A percentile compares a stretch with the other conserved stretches of the same genome.
These are phyloP conservation scores for Lathyrus tuberosus DNA, from an alignment of 306 rosid genomes.

Conservation along the genomic window DNA sequence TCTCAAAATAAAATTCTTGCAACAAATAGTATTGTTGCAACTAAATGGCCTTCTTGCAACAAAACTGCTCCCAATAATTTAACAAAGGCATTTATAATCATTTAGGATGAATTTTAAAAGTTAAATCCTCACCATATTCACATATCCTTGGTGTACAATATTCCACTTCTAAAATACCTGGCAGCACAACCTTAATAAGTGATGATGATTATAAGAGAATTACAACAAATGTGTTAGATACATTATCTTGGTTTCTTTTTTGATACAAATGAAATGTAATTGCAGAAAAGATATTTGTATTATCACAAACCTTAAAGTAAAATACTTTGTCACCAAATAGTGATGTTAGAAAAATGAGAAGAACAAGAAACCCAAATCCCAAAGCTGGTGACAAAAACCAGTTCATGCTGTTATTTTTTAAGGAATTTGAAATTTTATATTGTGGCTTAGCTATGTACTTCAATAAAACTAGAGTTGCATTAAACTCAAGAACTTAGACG, in stretches of 20 bases:
- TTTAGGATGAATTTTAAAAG: too few species aligned
- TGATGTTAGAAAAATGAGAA: constrained; percentile 62
- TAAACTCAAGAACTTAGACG: constrained; percentile 65
- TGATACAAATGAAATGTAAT: not conserved
- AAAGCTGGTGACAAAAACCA: constrained; percentile 62
- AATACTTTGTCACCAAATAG: constrained; percentile 47
- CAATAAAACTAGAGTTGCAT: constrained; percentile 55
- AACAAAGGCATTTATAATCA: too few species aligned
- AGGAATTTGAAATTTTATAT: constrained; percentile 50
- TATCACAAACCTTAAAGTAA: constrained; percentile 64
- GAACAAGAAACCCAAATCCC: constrained; percentile 61
- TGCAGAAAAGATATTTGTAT: constrained; percentile 1
- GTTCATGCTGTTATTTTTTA: constrained; percentile 52
- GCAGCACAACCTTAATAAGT: too few species aligned
- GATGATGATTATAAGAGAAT: too few species aligned
- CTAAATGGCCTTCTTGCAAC: too few species aligned
- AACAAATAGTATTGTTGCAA: too few species aligned
- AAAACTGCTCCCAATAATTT: too few species aligned
- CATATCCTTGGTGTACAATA: too few species aligned
- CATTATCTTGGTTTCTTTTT: not conserved
- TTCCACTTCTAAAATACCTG: too few species aligned
- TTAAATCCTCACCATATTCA: too few species aligned
- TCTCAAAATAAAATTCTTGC: too few species aligned
- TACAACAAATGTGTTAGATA: not conserved
- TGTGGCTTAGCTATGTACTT: constrained; percentile 65